Evolutionary conservation across 345 rosid species (phyloP).

Genomic region (Salix exigua): DNA sequence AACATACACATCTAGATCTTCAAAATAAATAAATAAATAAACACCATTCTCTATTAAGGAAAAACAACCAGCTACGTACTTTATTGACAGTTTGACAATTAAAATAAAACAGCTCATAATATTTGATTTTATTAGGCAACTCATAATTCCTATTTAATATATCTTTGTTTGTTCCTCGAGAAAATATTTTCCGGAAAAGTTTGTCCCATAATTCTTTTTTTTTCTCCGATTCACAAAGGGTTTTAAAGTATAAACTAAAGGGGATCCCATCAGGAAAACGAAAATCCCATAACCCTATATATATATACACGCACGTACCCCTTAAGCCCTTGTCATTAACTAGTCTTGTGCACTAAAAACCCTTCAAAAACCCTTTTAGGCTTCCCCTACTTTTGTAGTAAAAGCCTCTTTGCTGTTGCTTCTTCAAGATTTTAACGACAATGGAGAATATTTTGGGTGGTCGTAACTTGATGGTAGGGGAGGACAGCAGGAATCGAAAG

Average conservation of each 20-base stretch:
- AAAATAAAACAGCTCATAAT: not conserved
- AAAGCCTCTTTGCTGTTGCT: not conserved
- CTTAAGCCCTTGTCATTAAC: not conserved
- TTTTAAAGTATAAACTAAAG: not conserved
- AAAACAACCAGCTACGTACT: no score
- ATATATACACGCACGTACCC: not conserved
- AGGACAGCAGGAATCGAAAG: constrained; percentile 48
- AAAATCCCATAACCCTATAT: not conserved
- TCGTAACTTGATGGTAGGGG: not conserved
- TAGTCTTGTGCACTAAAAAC: not conserved
- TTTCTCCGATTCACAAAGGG: not conserved
- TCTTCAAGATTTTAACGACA: not conserved
- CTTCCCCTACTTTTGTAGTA: not conserved
- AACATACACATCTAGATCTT: no score
- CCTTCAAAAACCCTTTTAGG: not conserved
- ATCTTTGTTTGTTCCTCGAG: constrained; percentile 1
- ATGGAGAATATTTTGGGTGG: constrained; percentile 13
- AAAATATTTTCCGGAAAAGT: not conserved
- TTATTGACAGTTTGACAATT: not conserved
- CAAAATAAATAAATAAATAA: no score
- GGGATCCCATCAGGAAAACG: no score
- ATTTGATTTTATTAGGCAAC: no score
- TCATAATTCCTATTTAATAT: no score
- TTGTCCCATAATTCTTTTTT: no score
- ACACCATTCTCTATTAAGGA: not conserved